These are phyloP conservation scores for Achlya hypogyna DNA, from an alignment of 352 stramenopile genomes.

Conservation along the genomic window DNA sequence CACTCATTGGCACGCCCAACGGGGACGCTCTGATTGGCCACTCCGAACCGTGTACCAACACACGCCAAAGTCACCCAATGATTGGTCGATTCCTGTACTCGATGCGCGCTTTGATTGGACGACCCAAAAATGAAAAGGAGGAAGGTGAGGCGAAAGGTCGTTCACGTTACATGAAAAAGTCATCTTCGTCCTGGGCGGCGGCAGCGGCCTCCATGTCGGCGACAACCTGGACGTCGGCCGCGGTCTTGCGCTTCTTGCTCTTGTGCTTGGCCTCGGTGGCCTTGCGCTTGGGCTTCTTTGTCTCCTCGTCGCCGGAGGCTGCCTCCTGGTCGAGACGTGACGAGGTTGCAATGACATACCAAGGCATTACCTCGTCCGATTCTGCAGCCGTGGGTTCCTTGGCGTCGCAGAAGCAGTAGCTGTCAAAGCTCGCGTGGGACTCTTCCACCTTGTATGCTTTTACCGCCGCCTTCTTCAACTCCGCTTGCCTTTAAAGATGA, in stretches of 20 bases:
- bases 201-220: background rate
- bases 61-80: background rate
- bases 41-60: background rate
- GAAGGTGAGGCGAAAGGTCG: no score
- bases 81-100: no score
- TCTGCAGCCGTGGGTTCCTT: background rate
- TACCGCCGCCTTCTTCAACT: slow-evolving; percentile 11
- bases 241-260: slow-evolving; percentile 6
- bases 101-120: no score
- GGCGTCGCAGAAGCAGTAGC: slow-evolving; percentile 19
- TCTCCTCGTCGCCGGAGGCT: background rate
- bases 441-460: background rate
- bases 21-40: no score
- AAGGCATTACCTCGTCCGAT: background rate
- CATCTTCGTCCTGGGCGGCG: background rate
- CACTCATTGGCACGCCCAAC: background rate
- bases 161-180: slow-evolving; percentile 21
- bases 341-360: no score
- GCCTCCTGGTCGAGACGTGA: background rate
- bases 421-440: background rate
- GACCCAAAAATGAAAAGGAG: no score
- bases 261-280: background rate
- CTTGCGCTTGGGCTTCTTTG: slow-evolving; percentile 5
- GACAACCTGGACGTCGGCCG: background rate
- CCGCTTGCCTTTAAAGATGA: background rate